Evolutionary conservation across 805 yeast genomes (phyloP).

Genomic region (Candida vaughaniae): DNA sequence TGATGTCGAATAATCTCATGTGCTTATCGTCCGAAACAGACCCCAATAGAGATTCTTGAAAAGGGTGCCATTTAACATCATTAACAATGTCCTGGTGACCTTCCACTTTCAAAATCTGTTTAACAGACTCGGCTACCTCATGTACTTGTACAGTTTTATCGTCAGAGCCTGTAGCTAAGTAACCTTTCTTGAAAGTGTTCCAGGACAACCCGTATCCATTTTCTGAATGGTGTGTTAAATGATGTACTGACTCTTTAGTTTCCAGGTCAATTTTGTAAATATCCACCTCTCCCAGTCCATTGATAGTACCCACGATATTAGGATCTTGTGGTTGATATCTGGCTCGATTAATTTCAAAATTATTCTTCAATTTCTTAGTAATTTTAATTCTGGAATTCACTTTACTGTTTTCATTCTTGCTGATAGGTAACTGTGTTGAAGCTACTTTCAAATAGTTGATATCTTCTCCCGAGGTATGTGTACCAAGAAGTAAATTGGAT

Average conservation of each 20-base stretch:
- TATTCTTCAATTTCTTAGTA: constrained; percentile 57
- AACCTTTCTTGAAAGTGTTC: constrained; percentile 49
- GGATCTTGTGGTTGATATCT: constrained; percentile 65
- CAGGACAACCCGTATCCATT: constrained; percentile 79
- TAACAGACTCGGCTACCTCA: constrained; percentile 38
- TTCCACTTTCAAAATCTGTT: constrained; percentile 8
- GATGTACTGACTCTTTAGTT: constrained; percentile 21
- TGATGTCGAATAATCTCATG: constrained; percentile 53
- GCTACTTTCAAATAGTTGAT: constrained; percentile 66
- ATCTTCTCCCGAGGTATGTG: constrained; percentile 73
- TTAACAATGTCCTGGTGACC: constrained; percentile 63
- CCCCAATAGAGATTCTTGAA: constrained; percentile 54
- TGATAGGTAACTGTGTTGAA: constrained; percentile 52
- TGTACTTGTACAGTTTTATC: constrained; percentile 64
- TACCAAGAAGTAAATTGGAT: constrained; percentile 61
- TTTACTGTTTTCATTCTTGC: constrained; percentile 23
- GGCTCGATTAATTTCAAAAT: constrained; percentile 70
- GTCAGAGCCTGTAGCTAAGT: constrained; percentile 61
- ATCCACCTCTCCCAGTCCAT: constrained; percentile 62
- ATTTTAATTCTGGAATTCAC: constrained; percentile 59
- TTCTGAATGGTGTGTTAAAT: constrained; percentile 44
- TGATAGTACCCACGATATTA: constrained; percentile 59
- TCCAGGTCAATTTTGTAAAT: constrained; percentile 44
- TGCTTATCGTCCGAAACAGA: constrained; percentile 72
- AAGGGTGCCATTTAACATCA: constrained; percentile 71